Evolutionary conservation across 768 basidiomycete species (phyloP).

Genomic region (Tulasnella sp.): DNA sequence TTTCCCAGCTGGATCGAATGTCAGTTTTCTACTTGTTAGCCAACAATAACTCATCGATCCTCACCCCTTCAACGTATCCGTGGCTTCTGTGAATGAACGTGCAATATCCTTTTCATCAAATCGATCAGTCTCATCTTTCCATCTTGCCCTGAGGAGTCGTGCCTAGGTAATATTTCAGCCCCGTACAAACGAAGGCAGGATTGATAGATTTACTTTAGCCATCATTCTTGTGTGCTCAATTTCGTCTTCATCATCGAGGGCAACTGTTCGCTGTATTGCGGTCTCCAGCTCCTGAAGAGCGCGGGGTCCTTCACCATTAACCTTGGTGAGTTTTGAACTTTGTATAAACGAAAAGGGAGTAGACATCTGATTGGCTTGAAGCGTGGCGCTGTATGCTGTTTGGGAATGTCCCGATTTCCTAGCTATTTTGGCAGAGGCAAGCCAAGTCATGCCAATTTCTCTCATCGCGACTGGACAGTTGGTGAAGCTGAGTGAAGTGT

Average conservation of each 20-base stretch:
- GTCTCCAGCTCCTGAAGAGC: slow-evolving; percentile 80
- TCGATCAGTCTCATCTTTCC: slow-evolving; percentile 84
- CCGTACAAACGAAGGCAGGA: neutral
- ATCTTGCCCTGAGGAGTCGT: slow-evolving; percentile 68
- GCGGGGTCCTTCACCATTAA: slow-evolving; percentile 63
- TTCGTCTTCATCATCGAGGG: slow-evolving; percentile 41
- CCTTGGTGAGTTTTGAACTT: slow-evolving; percentile 73
- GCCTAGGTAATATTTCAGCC: slow-evolving; percentile 35
- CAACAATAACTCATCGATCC: slow-evolving; percentile 26
- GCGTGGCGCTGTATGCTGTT: slow-evolving; percentile 88
- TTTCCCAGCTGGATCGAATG: slow-evolving; percentile 51
- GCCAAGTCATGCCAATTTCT: slow-evolving; percentile 77
- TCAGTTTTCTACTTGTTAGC: slow-evolving; percentile 1
- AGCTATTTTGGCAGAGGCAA: slow-evolving; percentile 88
- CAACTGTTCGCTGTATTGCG: slow-evolving; percentile 28
- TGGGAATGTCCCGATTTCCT: slow-evolving; percentile 91
- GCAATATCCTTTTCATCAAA: slow-evolving; percentile 54
- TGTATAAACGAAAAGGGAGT: slow-evolving; percentile 74
- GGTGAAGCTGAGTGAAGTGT: neutral
- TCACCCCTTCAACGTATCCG: slow-evolving; percentile 5
- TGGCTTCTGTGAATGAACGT: slow-evolving; percentile 32
- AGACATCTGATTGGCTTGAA: slow-evolving; percentile 70
- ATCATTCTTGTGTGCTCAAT: slow-evolving; percentile 34
- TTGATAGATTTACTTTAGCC: slow-evolving; percentile 45
- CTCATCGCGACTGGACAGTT: neutral